These are phyloP conservation scores for Zygosaccharomyces pseudobailii DNA, from an alignment of 1,139 yeast species.

Conservation along the genomic window DNA sequence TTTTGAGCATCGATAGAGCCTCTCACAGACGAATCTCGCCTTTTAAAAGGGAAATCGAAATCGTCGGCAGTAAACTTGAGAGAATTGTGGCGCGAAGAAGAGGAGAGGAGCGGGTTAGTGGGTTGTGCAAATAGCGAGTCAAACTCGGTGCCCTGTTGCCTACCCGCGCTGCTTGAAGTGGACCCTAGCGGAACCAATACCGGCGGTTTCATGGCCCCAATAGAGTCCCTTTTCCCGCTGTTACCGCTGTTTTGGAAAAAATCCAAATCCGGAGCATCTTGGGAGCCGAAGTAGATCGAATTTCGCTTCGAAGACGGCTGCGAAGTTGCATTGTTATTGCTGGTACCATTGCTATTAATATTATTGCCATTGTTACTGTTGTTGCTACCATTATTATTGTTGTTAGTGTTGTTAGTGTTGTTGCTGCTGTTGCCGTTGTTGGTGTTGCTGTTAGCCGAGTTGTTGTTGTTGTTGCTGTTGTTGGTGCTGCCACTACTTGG, in stretches of 20 bases:
- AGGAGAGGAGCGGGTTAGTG: slow-evolving; percentile 2
- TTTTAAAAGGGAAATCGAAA: slow-evolving; percentile 27
- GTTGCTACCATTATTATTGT: slow-evolving; percentile 10
- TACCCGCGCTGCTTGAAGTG: slow-evolving; percentile 6
- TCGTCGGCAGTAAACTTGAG: slow-evolving; percentile 28
- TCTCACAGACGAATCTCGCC: slow-evolving; percentile 28
- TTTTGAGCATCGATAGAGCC: slow-evolving; percentile 20
- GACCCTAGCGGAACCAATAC: slow-evolving; percentile 17
- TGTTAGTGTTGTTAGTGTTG: slow-evolving; percentile 18
- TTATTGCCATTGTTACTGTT: slow-evolving; percentile 15
- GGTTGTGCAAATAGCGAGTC: slow-evolving; percentile 19
- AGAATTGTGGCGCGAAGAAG: slow-evolving; percentile 24
- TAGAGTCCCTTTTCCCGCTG: slow-evolving; percentile 11
- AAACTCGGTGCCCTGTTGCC: slow-evolving; percentile 10
- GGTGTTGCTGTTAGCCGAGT: slow-evolving; percentile 15
- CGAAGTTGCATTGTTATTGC: slow-evolving; percentile 6
- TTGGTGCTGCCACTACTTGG: slow-evolving; percentile 9
- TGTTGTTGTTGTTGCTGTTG: slow-evolving; percentile 15
- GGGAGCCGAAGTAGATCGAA: slow-evolving; percentile 21
- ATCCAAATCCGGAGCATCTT: slow-evolving; percentile 22
- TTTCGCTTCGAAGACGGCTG: slow-evolving; percentile 22
- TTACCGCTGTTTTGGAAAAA: slow-evolving; percentile 14
- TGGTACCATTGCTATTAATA: neutral
- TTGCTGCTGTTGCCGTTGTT: slow-evolving; percentile 15
- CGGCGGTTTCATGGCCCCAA: slow-evolving; percentile 17